Conservation (phyloP, 306 rosid species). For the Cercis canadensis region DNA sequence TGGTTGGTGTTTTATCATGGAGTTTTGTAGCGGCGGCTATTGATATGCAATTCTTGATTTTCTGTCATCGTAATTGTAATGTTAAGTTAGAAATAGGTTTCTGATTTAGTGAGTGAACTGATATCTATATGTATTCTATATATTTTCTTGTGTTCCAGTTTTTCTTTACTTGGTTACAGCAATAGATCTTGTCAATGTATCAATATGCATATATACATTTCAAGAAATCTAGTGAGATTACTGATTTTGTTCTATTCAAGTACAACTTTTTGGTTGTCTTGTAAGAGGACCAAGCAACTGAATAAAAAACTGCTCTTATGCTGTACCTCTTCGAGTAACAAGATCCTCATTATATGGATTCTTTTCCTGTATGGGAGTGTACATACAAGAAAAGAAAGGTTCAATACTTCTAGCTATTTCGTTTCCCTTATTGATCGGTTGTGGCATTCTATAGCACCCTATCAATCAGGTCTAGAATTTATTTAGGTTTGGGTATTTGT, state of each 20-base stretch:
- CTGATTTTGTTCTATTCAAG: constrained; percentile 28
- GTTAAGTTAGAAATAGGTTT: constrained; percentile 42
- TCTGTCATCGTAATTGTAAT: constrained; percentile 47
- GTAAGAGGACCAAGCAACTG: background rate
- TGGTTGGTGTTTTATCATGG: constrained; percentile 46
- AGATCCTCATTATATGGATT: too few relatives aligned
- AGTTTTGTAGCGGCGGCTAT: constrained; percentile 56
- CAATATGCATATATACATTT: constrained; percentile 43
- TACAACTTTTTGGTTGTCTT: constrained; percentile 23
- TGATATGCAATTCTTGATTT: constrained; percentile 51
- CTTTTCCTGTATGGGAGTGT: too few relatives aligned
- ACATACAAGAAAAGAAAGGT: too few relatives aligned
- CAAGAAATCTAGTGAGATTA: constrained; percentile 37
- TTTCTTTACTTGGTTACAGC: constrained; percentile 8
- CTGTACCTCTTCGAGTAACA: too few relatives aligned
- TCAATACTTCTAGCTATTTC: too few relatives aligned
- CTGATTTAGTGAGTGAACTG: constrained; percentile 34
- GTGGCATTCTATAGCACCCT: too few relatives aligned
- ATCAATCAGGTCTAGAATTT: too few relatives aligned
- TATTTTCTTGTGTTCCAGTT: too few relatives aligned
- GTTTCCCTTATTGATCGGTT: too few relatives aligned
- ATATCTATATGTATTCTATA: too few relatives aligned
- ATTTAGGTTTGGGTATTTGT: too few relatives aligned
- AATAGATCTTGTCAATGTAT: constrained; percentile 29
- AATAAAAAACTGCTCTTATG: too few relatives aligned